Evolutionary conservation across 306 rosid genomes (phyloP).

Genomic region (Lathyrus tuberosus): DNA sequence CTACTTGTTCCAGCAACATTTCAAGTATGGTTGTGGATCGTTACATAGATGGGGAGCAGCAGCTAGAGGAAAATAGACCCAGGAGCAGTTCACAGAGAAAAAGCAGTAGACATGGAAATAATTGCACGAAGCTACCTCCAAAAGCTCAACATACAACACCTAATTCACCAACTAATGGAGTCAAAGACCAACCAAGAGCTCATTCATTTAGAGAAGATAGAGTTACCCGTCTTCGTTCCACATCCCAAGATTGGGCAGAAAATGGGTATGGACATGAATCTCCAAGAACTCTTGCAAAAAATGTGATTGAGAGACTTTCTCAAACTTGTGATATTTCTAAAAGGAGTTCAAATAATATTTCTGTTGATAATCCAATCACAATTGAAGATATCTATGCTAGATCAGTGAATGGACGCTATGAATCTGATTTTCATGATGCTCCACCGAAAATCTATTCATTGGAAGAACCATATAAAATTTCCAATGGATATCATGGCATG

Average conservation of each 20-base stretch:
- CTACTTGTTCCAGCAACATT: slow-evolving; percentile 75
- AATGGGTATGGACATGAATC: slow-evolving; percentile 73
- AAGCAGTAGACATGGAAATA: slow-evolving; percentile 51
- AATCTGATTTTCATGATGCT: slow-evolving; percentile 54
- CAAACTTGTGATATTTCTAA: slow-evolving; percentile 58
- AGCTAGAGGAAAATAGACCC: slow-evolving; percentile 53
- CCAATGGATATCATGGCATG: slow-evolving; percentile 50
- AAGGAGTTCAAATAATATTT: slow-evolving; percentile 50
- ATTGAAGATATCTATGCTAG: slow-evolving; percentile 73
- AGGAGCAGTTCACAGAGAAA: slow-evolving; percentile 51
- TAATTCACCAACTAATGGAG: slow-evolving; percentile 61
- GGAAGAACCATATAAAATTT: slow-evolving; percentile 53
- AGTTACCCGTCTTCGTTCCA: slow-evolving; percentile 48
- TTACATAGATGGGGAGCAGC: slow-evolving; percentile 92
- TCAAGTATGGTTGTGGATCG: slow-evolving; percentile 77
- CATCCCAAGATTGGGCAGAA: slow-evolving; percentile 73
- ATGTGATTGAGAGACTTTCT: slow-evolving; percentile 86
- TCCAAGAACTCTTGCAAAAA: slow-evolving; percentile 82
- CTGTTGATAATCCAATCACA: slow-evolving; percentile 66
- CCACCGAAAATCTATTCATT: slow-evolving; percentile 46
- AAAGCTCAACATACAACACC: slow-evolving; percentile 69
- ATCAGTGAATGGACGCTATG: slow-evolving; percentile 53
- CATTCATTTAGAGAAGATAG: slow-evolving; percentile 77
- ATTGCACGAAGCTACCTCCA: slow-evolving; percentile 72
- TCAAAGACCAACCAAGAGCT: slow-evolving; percentile 58